phyloP scores from a whole-genome alignment of 2,329 filamentous ascomycete genomes.

The Cercospora sp. region DNA sequence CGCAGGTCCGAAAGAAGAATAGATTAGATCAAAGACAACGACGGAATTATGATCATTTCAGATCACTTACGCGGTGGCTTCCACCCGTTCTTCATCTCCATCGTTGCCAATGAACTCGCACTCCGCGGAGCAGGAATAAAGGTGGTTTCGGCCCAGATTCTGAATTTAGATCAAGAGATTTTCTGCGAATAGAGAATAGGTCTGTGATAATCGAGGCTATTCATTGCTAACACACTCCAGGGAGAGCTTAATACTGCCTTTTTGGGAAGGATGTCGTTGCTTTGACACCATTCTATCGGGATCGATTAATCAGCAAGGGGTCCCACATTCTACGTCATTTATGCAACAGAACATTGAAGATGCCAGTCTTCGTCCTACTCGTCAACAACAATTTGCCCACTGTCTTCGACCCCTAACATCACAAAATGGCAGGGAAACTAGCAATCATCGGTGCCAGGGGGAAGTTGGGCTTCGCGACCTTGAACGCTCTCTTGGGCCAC shows the following conservation, averaged over 20 bases:
- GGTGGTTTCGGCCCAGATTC: too few relatives aligned
- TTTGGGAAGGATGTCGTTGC: background rate
- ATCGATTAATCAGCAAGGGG: background rate
- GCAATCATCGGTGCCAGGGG: constrained; percentile 50
- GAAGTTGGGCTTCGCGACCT: constrained; percentile 49
- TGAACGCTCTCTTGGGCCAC: constrained; percentile 46
- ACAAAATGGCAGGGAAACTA: constrained; percentile 27
- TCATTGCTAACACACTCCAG: background rate
- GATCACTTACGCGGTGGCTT: too few relatives aligned
- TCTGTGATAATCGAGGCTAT: background rate
- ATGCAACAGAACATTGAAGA: background rate
- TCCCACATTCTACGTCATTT: constrained; percentile 1
- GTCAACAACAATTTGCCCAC: background rate
- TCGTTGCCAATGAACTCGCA: too few relatives aligned
- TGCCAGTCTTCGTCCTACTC: background rate
- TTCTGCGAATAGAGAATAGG: too few relatives aligned
- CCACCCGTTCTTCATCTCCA: too few relatives aligned
- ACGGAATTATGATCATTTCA: too few relatives aligned
- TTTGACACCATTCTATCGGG: too few relatives aligned
- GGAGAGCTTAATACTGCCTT: background rate
- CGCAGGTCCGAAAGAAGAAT: too few relatives aligned
- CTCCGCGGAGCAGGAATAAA: too few relatives aligned
- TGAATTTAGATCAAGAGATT: too few relatives aligned
- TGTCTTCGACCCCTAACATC: too few relatives aligned
- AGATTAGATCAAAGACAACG: too few relatives aligned